Conservation (phyloP, 768 basidiomycete species). For the Amanita phalloides region DNA sequence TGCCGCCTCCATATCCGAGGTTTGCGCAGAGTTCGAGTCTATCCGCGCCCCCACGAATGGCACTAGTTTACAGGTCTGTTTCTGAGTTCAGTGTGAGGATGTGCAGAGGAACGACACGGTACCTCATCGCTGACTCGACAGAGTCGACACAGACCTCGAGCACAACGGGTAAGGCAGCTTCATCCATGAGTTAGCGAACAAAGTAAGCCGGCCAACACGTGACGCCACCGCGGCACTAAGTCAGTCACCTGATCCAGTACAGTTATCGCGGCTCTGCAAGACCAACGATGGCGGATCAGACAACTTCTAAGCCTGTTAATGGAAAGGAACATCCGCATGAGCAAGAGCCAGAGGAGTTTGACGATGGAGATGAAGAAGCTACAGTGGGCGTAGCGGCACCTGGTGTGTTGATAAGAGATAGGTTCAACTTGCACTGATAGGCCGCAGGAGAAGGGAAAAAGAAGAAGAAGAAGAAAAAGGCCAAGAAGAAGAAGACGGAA, state of each 20-base stretch:
- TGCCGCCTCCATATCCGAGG: conserved; percentile 66
- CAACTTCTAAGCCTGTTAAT: background rate
- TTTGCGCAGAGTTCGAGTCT: conserved; percentile 71
- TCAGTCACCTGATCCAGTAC: background rate
- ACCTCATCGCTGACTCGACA: conserved; percentile 60
- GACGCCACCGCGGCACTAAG: no score
- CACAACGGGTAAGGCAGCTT: conserved; percentile 10
- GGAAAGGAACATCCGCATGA: background rate
- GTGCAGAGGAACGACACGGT: conserved; percentile 14
- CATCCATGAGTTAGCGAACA: background rate
- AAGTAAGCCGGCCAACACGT: no score
- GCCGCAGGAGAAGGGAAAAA: conserved; percentile 46
- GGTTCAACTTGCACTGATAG: background rate
- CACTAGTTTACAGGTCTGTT: conserved; percentile 29
- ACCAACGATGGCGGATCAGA: background rate
- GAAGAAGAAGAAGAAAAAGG: conserved; percentile 92
- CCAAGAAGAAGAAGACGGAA: conserved; percentile 72
- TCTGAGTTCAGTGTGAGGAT: conserved; percentile 5
- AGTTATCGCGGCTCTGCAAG: background rate
- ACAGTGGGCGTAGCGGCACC: conserved; percentile 8
- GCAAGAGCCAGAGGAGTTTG: background rate
- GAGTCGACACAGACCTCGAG: conserved; percentile 75
- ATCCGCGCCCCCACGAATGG: conserved; percentile 60
- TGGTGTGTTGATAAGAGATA: background rate
- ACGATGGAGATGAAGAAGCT: conserved; percentile 11